Evolutionary conservation across 345 rosid species (phyloP).

Genomic region (Dovyalis caffra): DNA sequence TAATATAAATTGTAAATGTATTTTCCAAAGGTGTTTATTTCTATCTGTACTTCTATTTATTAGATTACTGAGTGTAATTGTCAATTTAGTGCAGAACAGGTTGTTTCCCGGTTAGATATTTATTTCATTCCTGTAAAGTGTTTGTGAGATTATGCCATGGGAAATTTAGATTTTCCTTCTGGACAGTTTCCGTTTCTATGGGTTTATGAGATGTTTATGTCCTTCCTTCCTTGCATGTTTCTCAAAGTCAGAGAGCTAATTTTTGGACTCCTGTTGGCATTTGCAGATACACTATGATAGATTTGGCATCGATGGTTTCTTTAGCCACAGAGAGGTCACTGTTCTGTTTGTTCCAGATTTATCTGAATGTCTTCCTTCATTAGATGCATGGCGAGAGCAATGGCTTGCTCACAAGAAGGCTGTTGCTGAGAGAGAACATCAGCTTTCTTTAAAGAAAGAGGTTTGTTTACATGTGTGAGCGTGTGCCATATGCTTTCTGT

Average conservation of each 20-base stretch:
- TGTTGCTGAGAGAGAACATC: constrained; percentile 61
- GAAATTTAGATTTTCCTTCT: background rate
- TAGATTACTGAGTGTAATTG: background rate
- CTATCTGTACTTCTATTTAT: background rate
- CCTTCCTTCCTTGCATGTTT: background rate
- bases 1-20: too few relatives aligned
- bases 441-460: constrained; percentile 52
- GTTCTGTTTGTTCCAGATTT: constrained; percentile 92
- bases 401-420: constrained; percentile 82
- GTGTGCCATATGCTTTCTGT: background rate
- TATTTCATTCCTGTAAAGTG: background rate
- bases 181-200: background rate
- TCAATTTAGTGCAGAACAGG: background rate
- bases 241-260: constrained; percentile 9
- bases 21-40: too few relatives aligned
- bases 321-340: constrained; percentile 82
- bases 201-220: background rate
- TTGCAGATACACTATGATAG: constrained; percentile 93
- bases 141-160: background rate
- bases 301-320: constrained; percentile 77
- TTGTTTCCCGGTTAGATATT: background rate
- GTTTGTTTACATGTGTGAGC: constrained; percentile 15
- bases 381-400: constrained; percentile 70
- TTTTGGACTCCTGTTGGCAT: constrained; percentile 9
- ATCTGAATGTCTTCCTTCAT: constrained; percentile 81